Base-by-base conservation (phyloP, 306 rosid species). In the Fragaria nilgerrensis region DNA sequence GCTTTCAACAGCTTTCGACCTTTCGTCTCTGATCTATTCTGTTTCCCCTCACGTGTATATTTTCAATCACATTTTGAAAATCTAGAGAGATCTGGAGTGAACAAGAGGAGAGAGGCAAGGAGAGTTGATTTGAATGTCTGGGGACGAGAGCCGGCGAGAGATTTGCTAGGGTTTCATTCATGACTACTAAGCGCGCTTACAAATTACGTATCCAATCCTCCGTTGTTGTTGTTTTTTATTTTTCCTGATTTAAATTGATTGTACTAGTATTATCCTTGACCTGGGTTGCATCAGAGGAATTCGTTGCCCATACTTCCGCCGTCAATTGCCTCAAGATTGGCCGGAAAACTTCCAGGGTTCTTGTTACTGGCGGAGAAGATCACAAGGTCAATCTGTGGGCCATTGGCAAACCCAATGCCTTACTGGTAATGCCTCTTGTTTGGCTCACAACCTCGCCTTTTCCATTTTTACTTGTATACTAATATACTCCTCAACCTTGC, bases 331-430 rank as follows among this genome's bases (percentile, higher is more conserved):
- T 96, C 61, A 96, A 96, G 86, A 96, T 96, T 84, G 99, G 99
- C 50, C 82, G 94, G 81, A 96, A 92, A 79, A 76, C 99, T 22
- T 91, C 97, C 25, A 87, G 99, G 87, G 92, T 95, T 80, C 99
- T 95, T 81, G 97, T 95, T 80, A 95, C 99, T 3, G 99, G 99
- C 14, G 99, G 99, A 15, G 99, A 95, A 86, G 99, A 95, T 83
- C 97, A 88, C 88, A 95, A 95, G 88, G 99, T 95, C 85, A 95
- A 95, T 90, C 92, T 95, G 58, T 95, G 99, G 99, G 97, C 99
- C 79, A 95, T 95, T 84, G 99, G 99, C 49, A 95, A 95, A 81
- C 99, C 99, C 79, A 95, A 95, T 77, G 96, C 99, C 76, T 87
- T 92, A 80, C 89, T 92, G 95, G 98, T 94, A 83, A 3, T 10